Conservation (phyloP, 352 stramenopile genomes). For the Globisporangium parvum region DNA sequence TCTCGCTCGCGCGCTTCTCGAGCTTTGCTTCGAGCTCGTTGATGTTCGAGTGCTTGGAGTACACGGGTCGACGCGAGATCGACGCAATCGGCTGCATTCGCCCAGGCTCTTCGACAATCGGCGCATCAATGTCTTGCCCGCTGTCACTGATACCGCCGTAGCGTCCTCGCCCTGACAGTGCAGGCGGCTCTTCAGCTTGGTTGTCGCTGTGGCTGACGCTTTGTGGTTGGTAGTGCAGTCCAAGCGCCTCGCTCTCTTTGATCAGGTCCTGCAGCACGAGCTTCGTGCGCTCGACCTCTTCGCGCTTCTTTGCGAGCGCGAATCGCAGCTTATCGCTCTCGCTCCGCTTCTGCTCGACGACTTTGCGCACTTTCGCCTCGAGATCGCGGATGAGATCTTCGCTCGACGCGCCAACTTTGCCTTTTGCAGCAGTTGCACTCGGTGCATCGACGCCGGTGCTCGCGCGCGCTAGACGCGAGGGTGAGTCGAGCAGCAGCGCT, state of each 20-base stretch:
- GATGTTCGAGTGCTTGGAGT: slow-evolving; percentile 84
- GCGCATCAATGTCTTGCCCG: background rate
- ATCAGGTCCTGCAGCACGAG: slow-evolving; percentile 67
- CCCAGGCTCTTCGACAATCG: slow-evolving; percentile 39
- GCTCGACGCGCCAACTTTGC: slow-evolving; percentile 50
- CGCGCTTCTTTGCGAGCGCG: slow-evolving; percentile 51
- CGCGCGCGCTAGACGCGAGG: slow-evolving; percentile 9
- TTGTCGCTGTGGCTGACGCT: slow-evolving; percentile 6
- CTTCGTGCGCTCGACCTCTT: slow-evolving; percentile 59
- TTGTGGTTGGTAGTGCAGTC: slow-evolving; percentile 39
- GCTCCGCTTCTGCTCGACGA: slow-evolving; percentile 72
- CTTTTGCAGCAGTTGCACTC: slow-evolving; percentile 12
- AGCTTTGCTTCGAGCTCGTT: slow-evolving; percentile 60
- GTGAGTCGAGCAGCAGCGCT: slow-evolving; percentile 18
- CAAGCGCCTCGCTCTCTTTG: slow-evolving; percentile 67
- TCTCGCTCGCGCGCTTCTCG: slow-evolving; percentile 50
- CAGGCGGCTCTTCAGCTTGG: slow-evolving; percentile 14
- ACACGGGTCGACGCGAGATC: slow-evolving; percentile 70
- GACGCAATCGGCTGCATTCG: slow-evolving; percentile 66
- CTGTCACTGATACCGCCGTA: background rate
- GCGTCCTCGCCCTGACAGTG: background rate
- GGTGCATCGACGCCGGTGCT: background rate
- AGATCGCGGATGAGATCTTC: slow-evolving; percentile 75
- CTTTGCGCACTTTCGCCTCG: slow-evolving; percentile 68
- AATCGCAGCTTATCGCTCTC: slow-evolving; percentile 76